A percentile compares a stretch with the other conserved stretches of the same genome.
phyloP scores from a whole-genome alignment of 768 basidiomycete genomes.

The Macrolepiota albuminosa region DNA sequence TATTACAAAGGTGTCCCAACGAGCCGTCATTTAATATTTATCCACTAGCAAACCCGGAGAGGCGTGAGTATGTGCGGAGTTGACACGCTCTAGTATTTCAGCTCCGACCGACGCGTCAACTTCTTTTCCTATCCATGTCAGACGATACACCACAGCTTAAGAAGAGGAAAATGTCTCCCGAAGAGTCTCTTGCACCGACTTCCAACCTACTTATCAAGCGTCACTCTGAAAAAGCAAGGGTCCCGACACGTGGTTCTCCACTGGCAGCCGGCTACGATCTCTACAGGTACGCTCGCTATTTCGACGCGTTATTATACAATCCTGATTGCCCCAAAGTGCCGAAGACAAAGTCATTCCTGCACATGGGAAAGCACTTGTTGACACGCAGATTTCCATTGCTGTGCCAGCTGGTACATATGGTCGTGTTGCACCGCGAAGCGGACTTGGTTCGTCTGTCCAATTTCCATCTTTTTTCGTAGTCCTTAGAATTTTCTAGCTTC shows the following conservation, averaged over 20 bases:
- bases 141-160: conserved; percentile 37
- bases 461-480: neutral
- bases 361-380: conserved; percentile 84
- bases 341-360: conserved; percentile 83
- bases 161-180: conserved; percentile 53
- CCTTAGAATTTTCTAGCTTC: conserved; percentile 51
- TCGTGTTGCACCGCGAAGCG: conserved; percentile 92
- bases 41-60: too few species aligned
- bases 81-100: conserved; percentile 25
- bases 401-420: conserved; percentile 94
- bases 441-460: conserved; percentile 66
- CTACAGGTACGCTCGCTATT: conserved; percentile 57
- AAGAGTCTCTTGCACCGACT: conserved; percentile 24
- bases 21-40: too few species aligned
- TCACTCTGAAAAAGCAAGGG: conserved; percentile 72
- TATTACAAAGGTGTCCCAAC: too few species aligned
- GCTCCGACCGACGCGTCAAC: conserved; percentile 32
- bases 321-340: conserved; percentile 53
- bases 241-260: conserved; percentile 84
- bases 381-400: conserved; percentile 90
- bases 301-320: neutral
- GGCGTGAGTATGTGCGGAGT: conserved; percentile 22
- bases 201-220: conserved; percentile 76
- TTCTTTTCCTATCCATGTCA: conserved; percentile 19
- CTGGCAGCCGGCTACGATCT: conserved; percentile 94